A percentile compares a stretch with the other conserved stretches of the same genome.
Evolutionary conservation across 2,329 filamentous ascomycete genomes (phyloP).

Genomic region (Alternaria atra): DNA sequence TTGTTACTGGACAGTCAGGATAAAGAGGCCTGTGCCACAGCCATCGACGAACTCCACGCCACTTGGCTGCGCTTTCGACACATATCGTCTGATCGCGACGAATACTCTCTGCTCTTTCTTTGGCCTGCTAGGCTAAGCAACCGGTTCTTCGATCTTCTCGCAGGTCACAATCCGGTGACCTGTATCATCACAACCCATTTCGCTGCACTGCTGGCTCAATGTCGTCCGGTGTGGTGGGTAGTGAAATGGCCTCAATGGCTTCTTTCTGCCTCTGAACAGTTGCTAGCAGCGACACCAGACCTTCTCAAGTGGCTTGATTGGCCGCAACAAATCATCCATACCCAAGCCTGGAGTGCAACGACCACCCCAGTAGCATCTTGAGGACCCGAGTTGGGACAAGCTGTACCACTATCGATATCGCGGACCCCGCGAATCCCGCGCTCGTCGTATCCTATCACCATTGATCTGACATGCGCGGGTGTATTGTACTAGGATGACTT

Average conservation of each 20-base stretch:
- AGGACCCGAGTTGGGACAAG: not conserved
- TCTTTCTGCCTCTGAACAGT: conserved; percentile 30
- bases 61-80: conserved; percentile 30
- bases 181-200: conserved; percentile 42
- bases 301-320: conserved; percentile 41
- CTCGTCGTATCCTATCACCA: not conserved
- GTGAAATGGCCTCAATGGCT: conserved; percentile 42
- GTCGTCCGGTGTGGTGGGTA: conserved; percentile 39
- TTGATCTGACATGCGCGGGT: not conserved
- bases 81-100: conserved; percentile 30
- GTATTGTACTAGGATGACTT: not conserved
- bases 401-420: not conserved
- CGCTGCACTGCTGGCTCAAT: conserved; percentile 33
- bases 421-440: not conserved
- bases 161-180: conserved; percentile 38
- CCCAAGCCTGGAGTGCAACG: conserved; percentile 9
- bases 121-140: conserved; percentile 36
- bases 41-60: conserved; percentile 36
- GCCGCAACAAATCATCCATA: conserved; percentile 31
- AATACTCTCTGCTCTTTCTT: conserved; percentile 33
- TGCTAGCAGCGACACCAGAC: conserved; percentile 37
- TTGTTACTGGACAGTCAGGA: conserved; percentile 30
- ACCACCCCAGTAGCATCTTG: not conserved
- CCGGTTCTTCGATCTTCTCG: conserved; percentile 37
- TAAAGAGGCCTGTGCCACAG: conserved; percentile 29